Conservation (phyloP, 495 filamentous ascomycete genomes). For the Hypomontagnella monticulosa region DNA sequence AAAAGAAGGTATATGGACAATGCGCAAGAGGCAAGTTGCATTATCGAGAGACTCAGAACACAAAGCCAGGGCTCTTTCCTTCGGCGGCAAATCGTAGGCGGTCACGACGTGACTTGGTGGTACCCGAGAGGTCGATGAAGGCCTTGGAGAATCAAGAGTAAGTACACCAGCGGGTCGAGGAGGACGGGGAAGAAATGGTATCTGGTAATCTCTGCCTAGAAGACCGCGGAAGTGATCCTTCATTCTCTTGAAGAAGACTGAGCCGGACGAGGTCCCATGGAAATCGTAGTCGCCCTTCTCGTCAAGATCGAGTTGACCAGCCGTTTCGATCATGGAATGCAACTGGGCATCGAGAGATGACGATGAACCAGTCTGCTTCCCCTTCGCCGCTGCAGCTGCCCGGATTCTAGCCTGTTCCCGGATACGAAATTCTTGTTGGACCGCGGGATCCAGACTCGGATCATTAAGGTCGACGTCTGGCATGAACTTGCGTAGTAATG, state of each 20-base stretch:
- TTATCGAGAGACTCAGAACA: slow-evolving; percentile 83
- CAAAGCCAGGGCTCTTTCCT: slow-evolving; percentile 70
- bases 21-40: slow-evolving; percentile 82
- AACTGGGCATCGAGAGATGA: slow-evolving; percentile 72
- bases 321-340: slow-evolving; percentile 93
- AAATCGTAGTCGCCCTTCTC: slow-evolving; percentile 95
- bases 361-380: slow-evolving; percentile 50
- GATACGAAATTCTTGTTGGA: slow-evolving; percentile 66
- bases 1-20: slow-evolving; percentile 91
- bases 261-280: slow-evolving; percentile 90
- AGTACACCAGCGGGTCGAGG: slow-evolving; percentile 50
- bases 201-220: slow-evolving; percentile 64
- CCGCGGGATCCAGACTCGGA: slow-evolving; percentile 76
- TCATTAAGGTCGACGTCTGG: slow-evolving; percentile 88
- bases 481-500: slow-evolving; percentile 78
- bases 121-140: slow-evolving; percentile 62
- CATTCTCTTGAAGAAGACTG: slow-evolving; percentile 85
- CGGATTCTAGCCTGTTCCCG: slow-evolving; percentile 54
- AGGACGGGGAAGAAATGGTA: slow-evolving; percentile 59
- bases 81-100: slow-evolving; percentile 75
- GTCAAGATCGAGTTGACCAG: slow-evolving; percentile 88
- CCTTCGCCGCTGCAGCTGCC: slow-evolving; percentile 46
- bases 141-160: slow-evolving; percentile 76
- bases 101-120: slow-evolving; percentile 68
- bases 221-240: slow-evolving; percentile 78